These are phyloP conservation scores for Candida hispaniensis DNA, from an alignment of 805 yeast genomes.

Conservation along the genomic window DNA sequence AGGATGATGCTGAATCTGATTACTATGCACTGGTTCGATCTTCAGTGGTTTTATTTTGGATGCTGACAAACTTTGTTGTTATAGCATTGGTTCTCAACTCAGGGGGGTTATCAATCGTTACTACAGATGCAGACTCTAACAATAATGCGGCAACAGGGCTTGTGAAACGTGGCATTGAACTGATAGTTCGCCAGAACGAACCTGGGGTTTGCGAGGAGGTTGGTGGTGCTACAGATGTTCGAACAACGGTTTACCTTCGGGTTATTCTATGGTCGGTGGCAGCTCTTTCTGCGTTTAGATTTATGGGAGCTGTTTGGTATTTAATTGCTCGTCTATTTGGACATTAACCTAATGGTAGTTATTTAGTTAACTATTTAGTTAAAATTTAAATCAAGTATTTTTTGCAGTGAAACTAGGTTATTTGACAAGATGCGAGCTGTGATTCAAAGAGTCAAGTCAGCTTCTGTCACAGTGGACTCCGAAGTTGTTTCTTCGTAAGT, in stretches of 20 bases:
- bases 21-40: slow-evolving; percentile 89
- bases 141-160: slow-evolving; percentile 24
- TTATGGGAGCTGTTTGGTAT: slow-evolving; percentile 61
- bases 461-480: slow-evolving; percentile 77
- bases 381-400: too few species aligned
- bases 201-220: slow-evolving; percentile 3
- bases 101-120: slow-evolving; percentile 50
- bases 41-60: slow-evolving; percentile 80
- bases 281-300: slow-evolving; percentile 72
- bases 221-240: slow-evolving; percentile 18
- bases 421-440: slow-evolving; percentile 75
- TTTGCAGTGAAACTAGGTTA: too few species aligned
- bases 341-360: slow-evolving; percentile 35
- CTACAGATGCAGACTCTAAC: slow-evolving; percentile 27
- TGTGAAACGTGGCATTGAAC: slow-evolving; percentile 20
- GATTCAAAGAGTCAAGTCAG: slow-evolving; percentile 77
- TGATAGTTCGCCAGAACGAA: slow-evolving; percentile 29
- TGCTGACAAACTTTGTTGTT: slow-evolving; percentile 71
- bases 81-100: slow-evolving; percentile 75
- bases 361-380: too few species aligned
- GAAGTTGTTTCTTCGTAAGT: slow-evolving; percentile 52
- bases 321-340: slow-evolving; percentile 33
- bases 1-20: slow-evolving; percentile 52
- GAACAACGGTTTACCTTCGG: slow-evolving; percentile 49
- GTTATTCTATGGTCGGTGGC: slow-evolving; percentile 92